Evolutionary conservation across 306 rosid species (phyloP).

Genomic region (Inga leiocalycina): DNA sequence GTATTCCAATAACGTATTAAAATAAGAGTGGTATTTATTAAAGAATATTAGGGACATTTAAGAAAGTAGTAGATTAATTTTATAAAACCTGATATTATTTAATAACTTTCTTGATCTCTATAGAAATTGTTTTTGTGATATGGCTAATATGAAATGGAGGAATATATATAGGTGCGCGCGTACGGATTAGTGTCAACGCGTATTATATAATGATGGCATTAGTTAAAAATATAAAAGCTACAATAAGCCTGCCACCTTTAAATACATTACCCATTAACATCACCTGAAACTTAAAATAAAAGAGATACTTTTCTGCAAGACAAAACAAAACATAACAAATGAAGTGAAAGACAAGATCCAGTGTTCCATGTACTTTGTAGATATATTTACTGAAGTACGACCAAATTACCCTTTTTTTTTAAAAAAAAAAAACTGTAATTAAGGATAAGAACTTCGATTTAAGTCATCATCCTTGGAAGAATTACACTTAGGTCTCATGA

Average conservation of each 20-base stretch:
- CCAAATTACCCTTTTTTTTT: neutral
- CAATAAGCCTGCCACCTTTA: neutral
- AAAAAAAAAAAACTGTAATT: neutral
- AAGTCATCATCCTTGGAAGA: neutral
- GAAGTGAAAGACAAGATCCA: neutral
- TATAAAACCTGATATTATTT: too few relatives aligned
- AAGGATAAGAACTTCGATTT: neutral
- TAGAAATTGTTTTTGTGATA: too few relatives aligned
- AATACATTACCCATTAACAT: neutral
- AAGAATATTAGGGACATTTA: too few relatives aligned
- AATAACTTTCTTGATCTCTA: too few relatives aligned
- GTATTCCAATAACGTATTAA: neutral
- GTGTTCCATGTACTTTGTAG: neutral
- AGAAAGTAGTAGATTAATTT: too few relatives aligned
- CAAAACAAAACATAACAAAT: neutral
- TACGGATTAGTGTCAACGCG: neutral
- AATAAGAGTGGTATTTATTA: neutral
- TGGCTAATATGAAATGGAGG: too few relatives aligned
- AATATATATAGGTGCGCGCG: neutral
- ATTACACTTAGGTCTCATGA: too few relatives aligned
- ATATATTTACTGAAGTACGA: neutral
- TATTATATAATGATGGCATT: neutral
- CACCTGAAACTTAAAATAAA: neutral
- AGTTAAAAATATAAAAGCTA: neutral
- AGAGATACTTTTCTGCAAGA: neutral